Percentiles rank a stretch among this genome's conserved stretches.
These are phyloP conservation scores for Sutorius australiensis DNA, from an alignment of 768 basidiomycete genomes.

Conservation along the genomic window DNA sequence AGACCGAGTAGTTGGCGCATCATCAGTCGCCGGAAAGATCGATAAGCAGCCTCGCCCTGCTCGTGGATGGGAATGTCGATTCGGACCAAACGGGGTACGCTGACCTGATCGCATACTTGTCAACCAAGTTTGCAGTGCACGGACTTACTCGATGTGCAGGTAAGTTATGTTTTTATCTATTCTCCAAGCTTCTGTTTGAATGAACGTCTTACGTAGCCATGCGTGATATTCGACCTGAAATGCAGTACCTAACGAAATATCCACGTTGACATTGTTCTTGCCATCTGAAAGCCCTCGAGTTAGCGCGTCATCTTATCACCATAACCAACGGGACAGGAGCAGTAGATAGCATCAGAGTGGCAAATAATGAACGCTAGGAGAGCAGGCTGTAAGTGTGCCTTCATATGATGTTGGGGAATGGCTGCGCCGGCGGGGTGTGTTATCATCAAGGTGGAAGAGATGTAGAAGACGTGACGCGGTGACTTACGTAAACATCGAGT, in stretches of 20 bases:
- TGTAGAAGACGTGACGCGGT: conserved; percentile 25
- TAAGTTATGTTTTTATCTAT: background rate
- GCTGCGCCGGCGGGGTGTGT: background rate
- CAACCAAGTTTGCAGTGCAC: conserved; percentile 14
- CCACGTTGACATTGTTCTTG: conserved; percentile 4
- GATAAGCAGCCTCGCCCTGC: background rate
- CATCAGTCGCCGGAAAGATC: background rate
- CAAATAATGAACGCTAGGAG: background rate
- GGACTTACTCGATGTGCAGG: conserved; percentile 16
- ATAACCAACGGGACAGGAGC: conserved; percentile 1
- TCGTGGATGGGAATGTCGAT: background rate
- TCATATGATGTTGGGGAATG: background rate
- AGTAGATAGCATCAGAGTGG: conserved; percentile 1
- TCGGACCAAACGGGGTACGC: background rate
- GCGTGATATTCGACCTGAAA: conserved; percentile 1
- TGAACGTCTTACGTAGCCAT: background rate
- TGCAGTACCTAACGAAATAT: background rate
- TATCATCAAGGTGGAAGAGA: background rate
- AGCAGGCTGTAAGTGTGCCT: background rate
- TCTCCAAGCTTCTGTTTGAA: background rate
- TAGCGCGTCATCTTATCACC: conserved; percentile 22
- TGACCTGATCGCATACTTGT: conserved; percentile 9
- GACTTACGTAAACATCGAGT: too few species aligned
- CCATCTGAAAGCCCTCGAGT: conserved; percentile 21
- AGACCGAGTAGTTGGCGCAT: conserved; percentile 9